phyloP scores from a whole-genome alignment of 805 yeast species.

The Danielozyma ontarioensis region DNA sequence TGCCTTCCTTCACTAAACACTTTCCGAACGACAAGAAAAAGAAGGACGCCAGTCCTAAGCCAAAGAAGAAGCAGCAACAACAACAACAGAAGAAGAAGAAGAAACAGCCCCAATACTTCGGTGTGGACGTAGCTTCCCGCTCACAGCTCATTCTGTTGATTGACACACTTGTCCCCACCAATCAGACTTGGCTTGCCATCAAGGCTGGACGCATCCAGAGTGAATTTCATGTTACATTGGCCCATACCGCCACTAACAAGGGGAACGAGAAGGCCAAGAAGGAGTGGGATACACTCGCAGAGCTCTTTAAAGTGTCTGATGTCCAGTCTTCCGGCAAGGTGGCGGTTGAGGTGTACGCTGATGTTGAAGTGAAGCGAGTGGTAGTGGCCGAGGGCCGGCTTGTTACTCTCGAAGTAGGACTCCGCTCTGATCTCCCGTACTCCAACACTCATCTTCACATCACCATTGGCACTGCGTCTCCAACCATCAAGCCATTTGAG shows the following conservation, averaged over 20 bases:
- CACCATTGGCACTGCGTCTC: conserved; percentile 59
- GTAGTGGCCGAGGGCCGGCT: conserved; percentile 45
- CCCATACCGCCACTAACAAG: conserved; percentile 34
- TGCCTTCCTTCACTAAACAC: conserved; percentile 45
- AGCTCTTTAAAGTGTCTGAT: conserved; percentile 8
- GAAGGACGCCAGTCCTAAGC: conserved; percentile 5
- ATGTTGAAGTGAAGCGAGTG: conserved; percentile 38
- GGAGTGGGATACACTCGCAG: conserved; percentile 13
- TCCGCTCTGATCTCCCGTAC: conserved; percentile 10
- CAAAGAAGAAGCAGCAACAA: conserved; percentile 2
- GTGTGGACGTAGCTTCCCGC: conserved; percentile 3
- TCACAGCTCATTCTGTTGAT: conserved; percentile 7
- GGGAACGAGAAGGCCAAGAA: conserved; percentile 10
- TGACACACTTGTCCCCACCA: conserved; percentile 4
- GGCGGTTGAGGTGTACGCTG: conserved; percentile 20
- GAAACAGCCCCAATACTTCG: conserved; percentile 9
- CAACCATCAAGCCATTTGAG: conserved; percentile 43
- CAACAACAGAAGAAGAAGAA: conserved; percentile 1
- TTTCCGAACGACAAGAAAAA: conserved; percentile 9
- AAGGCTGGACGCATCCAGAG: conserved; percentile 38
- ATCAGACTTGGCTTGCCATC: conserved; percentile 15
- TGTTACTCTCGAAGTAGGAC: conserved; percentile 49
- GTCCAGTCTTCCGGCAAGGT: not conserved
- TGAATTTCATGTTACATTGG: conserved; percentile 64
- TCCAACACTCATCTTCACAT: conserved; percentile 45